These are phyloP conservation scores for Penicillium frequentans DNA, from an alignment of 2,329 filamentous ascomycete species.

Conservation along the genomic window DNA sequence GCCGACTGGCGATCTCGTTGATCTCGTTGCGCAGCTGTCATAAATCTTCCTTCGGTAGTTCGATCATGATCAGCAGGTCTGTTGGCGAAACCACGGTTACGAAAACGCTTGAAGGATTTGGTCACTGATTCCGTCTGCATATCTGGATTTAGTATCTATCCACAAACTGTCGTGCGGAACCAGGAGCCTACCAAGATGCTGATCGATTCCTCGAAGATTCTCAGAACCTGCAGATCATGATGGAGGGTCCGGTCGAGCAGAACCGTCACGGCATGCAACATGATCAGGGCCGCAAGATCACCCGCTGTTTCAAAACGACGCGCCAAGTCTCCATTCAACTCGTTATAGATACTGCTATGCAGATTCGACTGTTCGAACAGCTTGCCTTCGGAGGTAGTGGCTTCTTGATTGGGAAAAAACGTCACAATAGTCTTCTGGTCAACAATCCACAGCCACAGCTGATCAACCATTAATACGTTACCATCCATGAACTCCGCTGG, in stretches of 20 bases:
- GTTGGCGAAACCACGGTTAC: constrained; percentile 57
- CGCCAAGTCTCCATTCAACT: constrained; percentile 64
- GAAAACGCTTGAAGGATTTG: constrained; percentile 61
- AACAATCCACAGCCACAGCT: constrained; percentile 58
- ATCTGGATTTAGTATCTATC: fast-evolving
- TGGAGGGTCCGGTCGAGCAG: constrained; percentile 61
- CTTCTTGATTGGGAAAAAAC: constrained; percentile 36
- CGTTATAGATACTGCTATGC: constrained; percentile 64
- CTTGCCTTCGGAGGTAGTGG: constrained; percentile 34
- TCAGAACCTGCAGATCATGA: constrained; percentile 62
- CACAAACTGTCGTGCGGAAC: background rate
- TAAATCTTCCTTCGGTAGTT: constrained; percentile 28
- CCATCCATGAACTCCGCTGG: constrained; percentile 29
- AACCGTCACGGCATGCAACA: constrained; percentile 62
- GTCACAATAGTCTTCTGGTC: constrained; percentile 36
- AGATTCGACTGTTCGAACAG: constrained; percentile 56
- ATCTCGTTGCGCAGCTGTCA: constrained; percentile 34
- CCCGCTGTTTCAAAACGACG: constrained; percentile 62
- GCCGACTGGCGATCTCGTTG: constrained; percentile 53
- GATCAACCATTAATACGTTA: constrained; percentile 66
- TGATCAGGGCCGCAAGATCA: constrained; percentile 63
- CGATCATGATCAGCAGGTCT: constrained; percentile 34
- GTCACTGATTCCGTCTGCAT: constrained; percentile 62
- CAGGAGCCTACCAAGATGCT: constrained; percentile 54
- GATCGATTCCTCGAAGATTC: constrained; percentile 67